Base-by-base conservation (phyloP, 2,329 filamentous ascomycete genomes). In the Diaporthe amygdali region DNA sequence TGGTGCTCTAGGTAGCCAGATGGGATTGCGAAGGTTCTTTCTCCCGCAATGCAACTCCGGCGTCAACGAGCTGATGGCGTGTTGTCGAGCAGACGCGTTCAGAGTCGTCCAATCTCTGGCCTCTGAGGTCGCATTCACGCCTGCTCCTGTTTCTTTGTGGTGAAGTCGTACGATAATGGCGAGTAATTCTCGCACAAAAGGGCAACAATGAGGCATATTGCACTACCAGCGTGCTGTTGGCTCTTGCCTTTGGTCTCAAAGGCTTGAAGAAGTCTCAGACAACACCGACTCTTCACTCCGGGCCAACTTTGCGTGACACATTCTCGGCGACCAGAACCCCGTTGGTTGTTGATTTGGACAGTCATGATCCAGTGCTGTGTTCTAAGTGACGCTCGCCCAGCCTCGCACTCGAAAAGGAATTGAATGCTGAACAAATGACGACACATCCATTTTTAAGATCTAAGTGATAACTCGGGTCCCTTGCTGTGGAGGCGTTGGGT, bases 391-490 rank as follows among this genome's bases (percentile, higher is more conserved):
- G 46, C 75, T 74, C 12, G 77, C 76, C 79, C 78, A 81, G 5
- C 59, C 73, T 5, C 79, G 79, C 32, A 80, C 79, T 9, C 79
- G 77, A 20, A 80, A 80, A 80, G 51, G 80, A 79, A 6, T 75
- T 69, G 61, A 81, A 79, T 15, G 74, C 72, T 2, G 76, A 61
- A 74, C 76, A 51, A 71, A 79, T 71, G 73, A 78, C 72, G 72
- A 79, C 74, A 76, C 82, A 76, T 69, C 72, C 66, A 74, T 79
- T 44, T 68, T 74, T 75, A 78, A 80, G 71, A 73, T 77, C 67
- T 72, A 80, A 77, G 32, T 78, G 88, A 76, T 89, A 89, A 44
- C 80, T 82, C 0, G 87, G 89, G 6, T 83, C 76, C 70, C 83
- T 85, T 14, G 76, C 75, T 27, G 89, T 79, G 2, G 76, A 81